A percentile compares a stretch with the other conserved stretches of the same genome.
These are phyloP conservation scores for Botrytis sinoallii DNA, from an alignment of 2,329 filamentous ascomycete species.

Conservation along the genomic window DNA sequence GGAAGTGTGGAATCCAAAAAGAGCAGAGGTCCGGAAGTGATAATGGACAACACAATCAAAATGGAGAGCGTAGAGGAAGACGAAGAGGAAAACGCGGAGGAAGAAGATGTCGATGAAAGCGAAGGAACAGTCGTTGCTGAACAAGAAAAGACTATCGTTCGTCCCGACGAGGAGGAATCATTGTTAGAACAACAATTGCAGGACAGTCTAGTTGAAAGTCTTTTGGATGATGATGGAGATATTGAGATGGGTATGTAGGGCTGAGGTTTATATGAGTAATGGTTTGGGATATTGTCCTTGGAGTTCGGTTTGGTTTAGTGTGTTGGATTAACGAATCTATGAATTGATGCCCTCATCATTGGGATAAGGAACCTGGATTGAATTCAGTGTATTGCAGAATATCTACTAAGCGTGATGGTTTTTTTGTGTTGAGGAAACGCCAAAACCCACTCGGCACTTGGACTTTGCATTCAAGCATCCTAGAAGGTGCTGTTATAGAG, in stretches of 20 bases:
- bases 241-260: conserved; percentile 18
- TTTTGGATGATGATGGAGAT: conserved; percentile 19
- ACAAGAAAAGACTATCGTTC: background rate
- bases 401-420: background rate
- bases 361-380: background rate
- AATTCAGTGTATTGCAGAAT: background rate
- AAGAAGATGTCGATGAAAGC: conserved; percentile 1
- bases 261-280: conserved; percentile 1
- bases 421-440: background rate
- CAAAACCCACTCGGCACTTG: background rate
- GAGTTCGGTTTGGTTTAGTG: conserved; percentile 30
- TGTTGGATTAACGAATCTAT: conserved; percentile 8
- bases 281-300: background rate
- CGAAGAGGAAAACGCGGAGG: background rate
- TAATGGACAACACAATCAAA: background rate
- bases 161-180: background rate
- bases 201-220: conserved; percentile 16
- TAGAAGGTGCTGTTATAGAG: background rate
- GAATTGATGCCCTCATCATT: background rate
- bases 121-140: conserved; percentile 10
- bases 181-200: conserved; percentile 9
- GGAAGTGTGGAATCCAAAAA: background rate
- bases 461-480: background rate
- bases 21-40: conserved; percentile 7
- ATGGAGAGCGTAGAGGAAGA: conserved; percentile 1